Evolutionary conservation across 2,329 filamentous ascomycete genomes (phyloP).

Genomic region (Penicillium sp.): DNA sequence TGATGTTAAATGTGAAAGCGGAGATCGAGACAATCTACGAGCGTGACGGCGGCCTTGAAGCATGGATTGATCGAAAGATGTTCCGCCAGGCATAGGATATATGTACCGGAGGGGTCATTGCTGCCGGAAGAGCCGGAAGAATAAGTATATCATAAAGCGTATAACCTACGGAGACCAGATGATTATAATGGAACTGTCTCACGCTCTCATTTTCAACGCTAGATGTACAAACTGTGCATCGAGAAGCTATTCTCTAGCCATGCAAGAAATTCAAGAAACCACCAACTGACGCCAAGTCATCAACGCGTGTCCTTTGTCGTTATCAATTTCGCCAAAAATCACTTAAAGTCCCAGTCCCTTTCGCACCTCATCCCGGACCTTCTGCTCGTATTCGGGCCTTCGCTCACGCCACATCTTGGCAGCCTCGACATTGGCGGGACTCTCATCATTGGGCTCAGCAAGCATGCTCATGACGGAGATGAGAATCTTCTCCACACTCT

Average conservation of each 20-base stretch:
- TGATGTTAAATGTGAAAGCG: slow-evolving; percentile 63
- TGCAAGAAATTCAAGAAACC: slow-evolving; percentile 13
- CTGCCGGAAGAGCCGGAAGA: background rate
- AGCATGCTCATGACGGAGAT: slow-evolving; percentile 98
- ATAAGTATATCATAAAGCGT: background rate
- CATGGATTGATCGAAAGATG: slow-evolving; percentile 46
- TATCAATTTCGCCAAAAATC: background rate
- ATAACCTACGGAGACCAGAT: background rate
- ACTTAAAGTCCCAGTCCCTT: slow-evolving; percentile 70
- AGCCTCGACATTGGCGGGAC: slow-evolving; percentile 92
- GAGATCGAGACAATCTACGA: slow-evolving; percentile 61
- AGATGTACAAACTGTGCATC: slow-evolving; percentile 13
- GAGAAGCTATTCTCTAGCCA: slow-evolving; percentile 9
- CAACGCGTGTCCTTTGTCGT: slow-evolving; percentile 12
- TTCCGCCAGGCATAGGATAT: slow-evolving; percentile 14
- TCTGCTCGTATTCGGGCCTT: slow-evolving; percentile 78
- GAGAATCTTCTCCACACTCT: slow-evolving; percentile 96
- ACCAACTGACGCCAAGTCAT: slow-evolving; percentile 23
- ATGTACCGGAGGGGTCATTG: background rate
- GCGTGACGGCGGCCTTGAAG: slow-evolving; percentile 39
- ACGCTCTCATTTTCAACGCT: background rate
- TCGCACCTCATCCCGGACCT: slow-evolving; percentile 79
- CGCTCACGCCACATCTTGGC: slow-evolving; percentile 94
- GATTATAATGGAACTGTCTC: background rate
- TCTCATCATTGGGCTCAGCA: slow-evolving; percentile 95